Base-by-base conservation (phyloP, 2,329 filamentous ascomycete genomes). In the Gnomoniopsis smithogilvyi region DNA sequence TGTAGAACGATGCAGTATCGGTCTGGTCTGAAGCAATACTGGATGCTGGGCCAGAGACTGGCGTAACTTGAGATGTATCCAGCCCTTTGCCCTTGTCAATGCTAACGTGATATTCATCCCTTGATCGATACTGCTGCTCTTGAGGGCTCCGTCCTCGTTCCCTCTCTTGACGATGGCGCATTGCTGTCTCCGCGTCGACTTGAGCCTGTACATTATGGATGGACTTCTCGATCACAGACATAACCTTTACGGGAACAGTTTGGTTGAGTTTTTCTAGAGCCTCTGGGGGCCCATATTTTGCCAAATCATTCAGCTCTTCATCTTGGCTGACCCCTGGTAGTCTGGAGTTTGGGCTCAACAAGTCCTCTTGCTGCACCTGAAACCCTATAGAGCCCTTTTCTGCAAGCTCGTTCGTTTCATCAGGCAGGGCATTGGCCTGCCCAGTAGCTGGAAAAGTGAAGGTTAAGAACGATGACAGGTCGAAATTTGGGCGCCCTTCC, bases 211-310 rank as follows among this genome's bases (percentile, higher is more conserved):
- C 67, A 21, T 73, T 80, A 6, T 76, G 73, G 19, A 84, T 73
- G 2, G 81, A 81, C 1, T 73, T 66, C 15, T 69, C 63, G 11
- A 83, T 64, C 17, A 84, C 64, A 7, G 74, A 69, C 3, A 69
- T 63, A 1, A 83, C 68, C 8, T 77, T 67, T 3, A 76, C 72
- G 2, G 76, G 75, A 0, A 72, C 72, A 54, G 73, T 64, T 41
- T 74, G 73, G 17, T 74, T 71, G 0, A 70, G 65, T 33, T 74
- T 70, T 4, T 59, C 68, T 7, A 85, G 67, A 0, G 72, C 74
- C 12, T 67, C 64, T 0, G 82, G 82, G 3, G 79, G 78, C 2
- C 75, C 72, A 62, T 80, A 81, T 53, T 73, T 68, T 41, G 70
- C 74, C 78, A 80, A 83, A 64, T 80, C 75, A 36, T 75, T 68